Evolutionary conservation across 805 yeast species (phyloP).

Genomic region (Saccharomycopsis javanensis): DNA sequence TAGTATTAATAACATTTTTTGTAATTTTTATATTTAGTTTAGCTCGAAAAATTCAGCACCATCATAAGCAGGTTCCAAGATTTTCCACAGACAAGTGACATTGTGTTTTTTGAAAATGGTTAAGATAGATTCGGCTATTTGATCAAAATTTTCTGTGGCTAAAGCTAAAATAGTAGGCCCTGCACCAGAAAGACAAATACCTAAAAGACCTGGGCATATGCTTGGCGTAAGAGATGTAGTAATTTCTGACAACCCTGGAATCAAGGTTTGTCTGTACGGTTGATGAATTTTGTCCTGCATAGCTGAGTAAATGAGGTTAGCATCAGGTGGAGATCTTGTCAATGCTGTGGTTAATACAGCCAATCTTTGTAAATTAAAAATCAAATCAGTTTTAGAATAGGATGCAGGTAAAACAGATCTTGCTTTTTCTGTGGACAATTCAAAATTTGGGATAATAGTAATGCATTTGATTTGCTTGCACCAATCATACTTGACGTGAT

Average conservation of each 20-base stretch:
- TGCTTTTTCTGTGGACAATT: slow-evolving; percentile 85
- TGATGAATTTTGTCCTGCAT: slow-evolving; percentile 97
- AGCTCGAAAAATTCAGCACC: slow-evolving; percentile 58
- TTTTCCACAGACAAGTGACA: slow-evolving; percentile 71
- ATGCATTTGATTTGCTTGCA: slow-evolving; percentile 73
- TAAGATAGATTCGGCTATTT: slow-evolving; percentile 69
- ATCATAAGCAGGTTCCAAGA: slow-evolving; percentile 77
- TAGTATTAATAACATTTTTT: slow-evolving; percentile 17
- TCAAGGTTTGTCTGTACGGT: slow-evolving; percentile 86
- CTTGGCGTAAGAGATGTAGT: slow-evolving; percentile 72
- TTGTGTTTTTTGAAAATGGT: slow-evolving; percentile 53
- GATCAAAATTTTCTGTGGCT: slow-evolving; percentile 82
- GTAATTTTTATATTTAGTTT: not conserved
- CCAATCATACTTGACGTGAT: slow-evolving; percentile 81
- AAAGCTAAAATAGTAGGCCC: slow-evolving; percentile 95
- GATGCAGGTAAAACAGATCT: slow-evolving; percentile 81
- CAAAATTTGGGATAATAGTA: slow-evolving; percentile 88
- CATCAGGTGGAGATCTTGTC: slow-evolving; percentile 73
- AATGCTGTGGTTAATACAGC: slow-evolving; percentile 90
- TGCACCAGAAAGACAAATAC: slow-evolving; percentile 94
- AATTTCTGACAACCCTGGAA: slow-evolving; percentile 85
- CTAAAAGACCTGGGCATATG: slow-evolving; percentile 75
- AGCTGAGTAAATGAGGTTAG: slow-evolving; percentile 78
- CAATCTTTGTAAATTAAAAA: slow-evolving; percentile 86
- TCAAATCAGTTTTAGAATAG: slow-evolving; percentile 71